These are phyloP conservation scores for Paramecium biaurelia DNA, from an alignment of 73 alveolate genomes.

Conservation along the genomic window DNA sequence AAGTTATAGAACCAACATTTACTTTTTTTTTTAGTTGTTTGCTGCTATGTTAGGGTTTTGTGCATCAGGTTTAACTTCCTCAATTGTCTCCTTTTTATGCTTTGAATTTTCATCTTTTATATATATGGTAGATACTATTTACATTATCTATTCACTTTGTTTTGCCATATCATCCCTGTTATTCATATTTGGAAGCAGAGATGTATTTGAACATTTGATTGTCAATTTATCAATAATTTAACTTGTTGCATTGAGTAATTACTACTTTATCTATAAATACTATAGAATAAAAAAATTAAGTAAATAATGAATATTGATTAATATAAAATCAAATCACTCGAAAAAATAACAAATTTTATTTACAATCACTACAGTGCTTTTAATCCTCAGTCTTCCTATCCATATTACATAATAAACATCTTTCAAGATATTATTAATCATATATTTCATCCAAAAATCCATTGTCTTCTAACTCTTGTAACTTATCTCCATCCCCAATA, in stretches of 20 bases:
- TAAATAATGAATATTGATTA: background rate
- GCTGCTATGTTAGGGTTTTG: constrained; percentile 46
- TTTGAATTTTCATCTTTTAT: background rate
- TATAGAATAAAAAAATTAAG: constrained; percentile 14
- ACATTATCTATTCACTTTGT: background rate
- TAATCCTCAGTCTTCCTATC: background rate
- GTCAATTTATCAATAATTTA: background rate
- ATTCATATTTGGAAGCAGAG: background rate
- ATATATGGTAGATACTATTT: constrained; percentile 19
- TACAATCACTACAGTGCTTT: background rate
- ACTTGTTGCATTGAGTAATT: background rate
- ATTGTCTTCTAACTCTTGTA: constrained; percentile 27
- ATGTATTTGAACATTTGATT: background rate
- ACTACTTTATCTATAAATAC: constrained; percentile 2
- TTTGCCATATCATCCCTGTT: background rate
- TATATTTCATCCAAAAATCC: constrained; percentile 27
- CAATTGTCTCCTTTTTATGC: background rate
- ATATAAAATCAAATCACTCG: background rate
- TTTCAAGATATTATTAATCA: background rate
- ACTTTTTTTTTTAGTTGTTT: background rate
- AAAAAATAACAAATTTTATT: background rate
- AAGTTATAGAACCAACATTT: background rate
- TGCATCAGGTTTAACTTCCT: background rate
- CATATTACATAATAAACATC: constrained; percentile 12
- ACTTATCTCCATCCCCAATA: background rate